These are phyloP conservation scores for Suillus subluteus DNA, from an alignment of 768 basidiomycete species.

Conservation along the genomic window DNA sequence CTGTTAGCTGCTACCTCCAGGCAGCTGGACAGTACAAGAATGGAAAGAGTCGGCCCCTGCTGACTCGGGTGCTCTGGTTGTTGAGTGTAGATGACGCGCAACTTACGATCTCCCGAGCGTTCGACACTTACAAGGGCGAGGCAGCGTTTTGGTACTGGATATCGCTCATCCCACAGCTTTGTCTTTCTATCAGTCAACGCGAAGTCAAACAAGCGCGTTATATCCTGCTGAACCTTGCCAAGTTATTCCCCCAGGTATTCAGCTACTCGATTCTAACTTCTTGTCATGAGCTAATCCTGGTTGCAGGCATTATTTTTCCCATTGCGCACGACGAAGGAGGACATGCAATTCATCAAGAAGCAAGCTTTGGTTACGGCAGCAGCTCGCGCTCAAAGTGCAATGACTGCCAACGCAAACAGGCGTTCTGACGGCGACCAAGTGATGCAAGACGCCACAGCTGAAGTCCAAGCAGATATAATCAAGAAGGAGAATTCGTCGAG, in stretches of 20 bases:
- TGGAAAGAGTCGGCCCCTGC: slow-evolving; percentile 87
- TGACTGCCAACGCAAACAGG: slow-evolving; percentile 28
- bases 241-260: slow-evolving; percentile 85
- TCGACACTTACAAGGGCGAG: slow-evolving; percentile 96
- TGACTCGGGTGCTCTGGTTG: slow-evolving; percentile 94
- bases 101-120: slow-evolving; percentile 75
- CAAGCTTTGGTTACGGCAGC: slow-evolving; percentile 41
- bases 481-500: slow-evolving; percentile 24
- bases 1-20: slow-evolving; percentile 97
- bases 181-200: slow-evolving; percentile 84
- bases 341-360: slow-evolving; percentile 54
- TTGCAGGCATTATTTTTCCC: slow-evolving; percentile 92
- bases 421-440: slow-evolving; percentile 34
- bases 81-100: slow-evolving; percentile 86
- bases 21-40: slow-evolving; percentile 95
- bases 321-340: slow-evolving; percentile 82
- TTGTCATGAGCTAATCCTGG: slow-evolving; percentile 14
- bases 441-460: slow-evolving; percentile 33
- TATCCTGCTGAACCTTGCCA: slow-evolving; percentile 87
- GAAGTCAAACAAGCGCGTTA: slow-evolving; percentile 93
- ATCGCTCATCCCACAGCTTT: slow-evolving; percentile 92
- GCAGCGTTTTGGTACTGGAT: slow-evolving; percentile 99
- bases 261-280: slow-evolving; percentile 25
- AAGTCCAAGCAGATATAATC: slow-evolving; percentile 29
- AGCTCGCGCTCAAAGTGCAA: slow-evolving; percentile 37